Evolutionary conservation across 768 basidiomycete genomes (phyloP), one percentile per base, ranked within the genome.

Genomic region (Podaxis sp.): DNA sequence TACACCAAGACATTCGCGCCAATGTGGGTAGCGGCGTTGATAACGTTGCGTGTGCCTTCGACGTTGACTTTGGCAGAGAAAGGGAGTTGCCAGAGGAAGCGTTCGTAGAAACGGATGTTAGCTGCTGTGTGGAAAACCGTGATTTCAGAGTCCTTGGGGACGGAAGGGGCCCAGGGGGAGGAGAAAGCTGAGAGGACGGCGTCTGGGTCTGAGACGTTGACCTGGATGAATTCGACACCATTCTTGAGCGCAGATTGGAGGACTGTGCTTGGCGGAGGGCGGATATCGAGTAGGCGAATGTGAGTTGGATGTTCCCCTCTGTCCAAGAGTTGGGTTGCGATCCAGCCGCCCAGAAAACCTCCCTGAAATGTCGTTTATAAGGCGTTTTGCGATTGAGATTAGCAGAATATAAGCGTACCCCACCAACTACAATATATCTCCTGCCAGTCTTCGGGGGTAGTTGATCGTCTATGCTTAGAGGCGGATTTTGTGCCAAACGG

Each of bases 91-190:
- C 69, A 69, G 0, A 73, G 64, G 63, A 82, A 79, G 8, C 87
- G 85, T 66, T 92, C 91, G 69, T 86, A 93, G 71, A 89, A 92
- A 4, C 89, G 88, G 65, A 92, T 92, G 66, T 82, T 89, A 17
- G 91, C 88, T 0, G 87, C 90, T 22, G 88, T 88, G 69, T 92
- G 89, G 71, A 91, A 89, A 8, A 93, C 82, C 0, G 90, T 90
- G 22, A 88, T 74, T 57, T 79, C 78, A 1, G 76, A 66, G 11
- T 75, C 69, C 8, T 65, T 59, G 5, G 61, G 28, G 1, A 65
- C 30, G 2, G 66, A 40, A n/a, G 68, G 66, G 1, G 84, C 81
- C 91, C 91, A 93, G 0, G 88, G 80, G 3, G 84, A 81, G 22
- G 68, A 76, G 75, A 93, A 92, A 0, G 89, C 89, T 1, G 77